Percentiles rank a stretch among this genome's conserved stretches.
These are phyloP conservation scores for Phytophthora hybrid DNA, from an alignment of 352 stramenopile genomes.

Conservation along the genomic window DNA sequence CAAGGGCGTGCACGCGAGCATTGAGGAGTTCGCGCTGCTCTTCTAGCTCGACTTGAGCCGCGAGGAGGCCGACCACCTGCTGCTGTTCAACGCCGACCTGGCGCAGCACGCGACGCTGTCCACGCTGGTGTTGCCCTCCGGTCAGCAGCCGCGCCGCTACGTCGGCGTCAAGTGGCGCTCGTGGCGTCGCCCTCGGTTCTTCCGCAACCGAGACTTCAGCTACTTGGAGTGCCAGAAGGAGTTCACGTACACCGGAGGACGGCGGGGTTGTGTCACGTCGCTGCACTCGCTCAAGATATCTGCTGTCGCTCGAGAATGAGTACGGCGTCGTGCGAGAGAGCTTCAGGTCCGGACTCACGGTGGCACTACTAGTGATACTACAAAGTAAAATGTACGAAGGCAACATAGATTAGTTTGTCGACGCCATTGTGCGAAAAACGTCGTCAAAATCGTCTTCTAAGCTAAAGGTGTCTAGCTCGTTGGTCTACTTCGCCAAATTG, in stretches of 20 bases:
- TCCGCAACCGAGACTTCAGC: slow-evolving; percentile 85
- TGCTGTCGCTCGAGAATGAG: slow-evolving; percentile 56
- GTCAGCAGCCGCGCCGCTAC: slow-evolving; percentile 75
- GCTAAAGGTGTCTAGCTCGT: no score
- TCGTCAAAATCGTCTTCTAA: no score
- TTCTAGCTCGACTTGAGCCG: slow-evolving; percentile 84
- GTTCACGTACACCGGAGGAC: slow-evolving; percentile 68
- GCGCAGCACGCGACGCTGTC: slow-evolving; percentile 79
- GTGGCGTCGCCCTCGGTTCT: slow-evolving; percentile 79
- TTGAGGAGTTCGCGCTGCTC: slow-evolving; percentile 85
- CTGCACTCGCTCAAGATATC: slow-evolving; percentile 70
- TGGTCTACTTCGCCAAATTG: no score
- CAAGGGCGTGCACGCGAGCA: slow-evolving; percentile 74
- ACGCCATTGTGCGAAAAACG: no score
- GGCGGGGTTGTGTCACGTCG: slow-evolving; percentile 61
- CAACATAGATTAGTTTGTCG: no score
- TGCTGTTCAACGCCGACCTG: slow-evolving; percentile 85
- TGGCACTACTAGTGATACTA: slow-evolving; percentile 29
- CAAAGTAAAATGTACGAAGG: no score
- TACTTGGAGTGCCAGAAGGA: slow-evolving; percentile 90
- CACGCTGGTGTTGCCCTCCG: slow-evolving; percentile 73
- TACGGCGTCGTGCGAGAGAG: slow-evolving; percentile 79
- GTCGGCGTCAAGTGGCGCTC: slow-evolving; percentile 85
- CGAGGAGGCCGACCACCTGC: slow-evolving; percentile 64
- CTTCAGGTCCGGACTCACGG: slow-evolving; percentile 82